A percentile compares a stretch with the other conserved stretches of the same genome.
Conservation (phyloP, 306 rosid genomes). For the Canavalia ensiformis region DNA sequence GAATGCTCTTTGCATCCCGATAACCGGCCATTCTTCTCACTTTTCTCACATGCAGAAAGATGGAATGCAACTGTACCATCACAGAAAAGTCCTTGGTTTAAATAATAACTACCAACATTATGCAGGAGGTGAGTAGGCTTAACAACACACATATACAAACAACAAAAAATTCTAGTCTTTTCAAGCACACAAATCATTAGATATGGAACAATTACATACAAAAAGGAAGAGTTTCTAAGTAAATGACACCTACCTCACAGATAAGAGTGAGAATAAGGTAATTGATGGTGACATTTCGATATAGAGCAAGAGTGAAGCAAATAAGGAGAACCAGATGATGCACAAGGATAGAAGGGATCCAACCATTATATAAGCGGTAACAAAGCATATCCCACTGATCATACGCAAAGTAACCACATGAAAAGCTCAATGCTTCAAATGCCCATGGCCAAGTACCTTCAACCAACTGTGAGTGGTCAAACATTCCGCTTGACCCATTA, state of each 20-base stretch:
- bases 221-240: conserved; percentile 9
- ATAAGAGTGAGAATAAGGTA: conserved; percentile 95
- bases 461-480: conserved; percentile 85
- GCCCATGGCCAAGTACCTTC: conserved; percentile 91
- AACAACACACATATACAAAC: neutral
- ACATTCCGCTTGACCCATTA: conserved; percentile 69
- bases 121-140: neutral
- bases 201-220: neutral
- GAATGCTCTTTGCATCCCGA: conserved; percentile 58
- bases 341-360: conserved; percentile 83
- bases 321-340: conserved; percentile 92
- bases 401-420: conserved; percentile 98
- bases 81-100: conserved; percentile 43
- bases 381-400: conserved; percentile 97
- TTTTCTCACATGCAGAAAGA: conserved; percentile 86
- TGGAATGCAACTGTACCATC: conserved; percentile 83
- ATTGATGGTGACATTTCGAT: conserved; percentile 90
- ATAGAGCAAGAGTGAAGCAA: conserved; percentile 92
- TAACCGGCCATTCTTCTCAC: conserved; percentile 84
- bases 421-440: conserved; percentile 83
- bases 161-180: no score
- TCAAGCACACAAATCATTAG: no score
- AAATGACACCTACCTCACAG: conserved; percentile 73
- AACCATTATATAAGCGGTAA: conserved; percentile 71
- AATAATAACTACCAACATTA: conserved; percentile 7